Evolutionary conservation across 345 rosid species (phyloP).

Genomic region (thale cress (Arabidopsis thaliana)): TAIR10.1 NC_003071.7:9386501-9387000

Average conservation of each 20-base stretch:
- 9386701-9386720: not conserved
- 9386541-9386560: constrained; percentile 34
- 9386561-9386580: constrained; percentile 42
- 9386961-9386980: constrained; percentile 36
- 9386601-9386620: constrained; percentile 16
- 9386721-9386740: not conserved
- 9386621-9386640: not conserved
- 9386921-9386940: constrained; percentile 30
- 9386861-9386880: no score
- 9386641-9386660: not conserved
- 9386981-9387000: constrained; percentile 31
- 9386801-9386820: not conserved
- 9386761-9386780: constrained; percentile 2
- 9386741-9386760: not conserved
- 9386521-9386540: constrained; percentile 31
- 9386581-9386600: constrained; percentile 8
- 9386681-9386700: not conserved
- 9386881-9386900: not conserved
- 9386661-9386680: constrained; percentile 26
- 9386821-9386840: not conserved
- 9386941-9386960: not conserved
- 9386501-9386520: constrained; percentile 29
- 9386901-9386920: not conserved
- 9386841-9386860: not conserved
- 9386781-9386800: not conserved